Percentiles rank a stretch among this genome's conserved stretches.
Conservation (phyloP, 73 alveolate species). For the Paramecium bursaria region DNA sequence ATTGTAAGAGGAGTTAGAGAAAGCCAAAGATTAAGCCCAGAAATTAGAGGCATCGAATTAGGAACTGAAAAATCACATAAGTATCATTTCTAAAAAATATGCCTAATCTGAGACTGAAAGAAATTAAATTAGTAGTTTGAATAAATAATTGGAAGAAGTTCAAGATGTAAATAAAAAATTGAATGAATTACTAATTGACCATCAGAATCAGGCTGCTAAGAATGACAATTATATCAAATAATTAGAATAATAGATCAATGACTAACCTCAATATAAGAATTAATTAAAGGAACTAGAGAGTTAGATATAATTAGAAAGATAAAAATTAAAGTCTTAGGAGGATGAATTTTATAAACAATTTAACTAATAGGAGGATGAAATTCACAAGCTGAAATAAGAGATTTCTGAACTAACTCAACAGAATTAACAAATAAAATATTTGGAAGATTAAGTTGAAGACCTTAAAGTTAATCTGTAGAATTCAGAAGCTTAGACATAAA, state of each 20-base stretch:
- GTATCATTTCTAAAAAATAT: background rate
- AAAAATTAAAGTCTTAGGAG: background rate
- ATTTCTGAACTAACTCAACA: background rate
- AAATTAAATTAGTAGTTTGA: too few species aligned
- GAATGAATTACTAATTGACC: conserved; percentile 2
- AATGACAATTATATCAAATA: background rate
- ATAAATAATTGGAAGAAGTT: too few species aligned
- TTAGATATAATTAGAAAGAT: conserved; percentile 10
- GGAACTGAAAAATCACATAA: background rate
- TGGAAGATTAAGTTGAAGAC: background rate
- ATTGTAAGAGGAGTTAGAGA: conserved; percentile 15
- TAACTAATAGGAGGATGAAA: background rate
- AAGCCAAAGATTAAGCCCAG: background rate
- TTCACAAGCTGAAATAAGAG: background rate
- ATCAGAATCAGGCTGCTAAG: background rate
- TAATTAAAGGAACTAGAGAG: background rate
- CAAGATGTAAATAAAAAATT: too few species aligned
- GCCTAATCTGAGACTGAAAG: background rate
- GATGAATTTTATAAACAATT: background rate
- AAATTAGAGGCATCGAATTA: background rate
- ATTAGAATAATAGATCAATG: background rate
- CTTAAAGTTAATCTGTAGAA: background rate
- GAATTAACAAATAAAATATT: background rate
- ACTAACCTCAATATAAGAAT: background rate
- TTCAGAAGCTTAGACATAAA: background rate